phyloP scores from a whole-genome alignment of 164 flowering plant genomes.

The Dillenia turbinata region DNA sequence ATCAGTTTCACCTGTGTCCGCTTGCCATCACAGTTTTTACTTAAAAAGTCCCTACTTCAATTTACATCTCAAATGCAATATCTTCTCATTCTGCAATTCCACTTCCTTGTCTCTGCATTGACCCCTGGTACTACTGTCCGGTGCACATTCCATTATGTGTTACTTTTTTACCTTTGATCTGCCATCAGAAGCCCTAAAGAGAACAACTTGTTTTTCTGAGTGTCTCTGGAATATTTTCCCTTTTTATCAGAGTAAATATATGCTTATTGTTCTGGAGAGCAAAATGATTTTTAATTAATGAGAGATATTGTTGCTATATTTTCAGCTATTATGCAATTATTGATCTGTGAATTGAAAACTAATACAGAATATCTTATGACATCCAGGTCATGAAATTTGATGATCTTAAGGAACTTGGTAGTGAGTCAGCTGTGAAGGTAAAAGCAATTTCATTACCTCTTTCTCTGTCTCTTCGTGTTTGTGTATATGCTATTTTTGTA shows the following conservation, averaged over 20 bases:
- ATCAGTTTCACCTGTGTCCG: no score
- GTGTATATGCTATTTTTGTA: background rate
- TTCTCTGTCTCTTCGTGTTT: background rate
- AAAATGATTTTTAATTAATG: background rate
- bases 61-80: no score
- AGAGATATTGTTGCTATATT: background rate
- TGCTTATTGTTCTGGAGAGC: background rate
- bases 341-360: background rate
- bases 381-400: constrained; percentile 97
- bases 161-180: no score
- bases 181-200: no score
- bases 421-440: constrained; percentile 96
- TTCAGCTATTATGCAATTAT: background rate
- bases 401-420: constrained; percentile 88
- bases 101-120: no score
- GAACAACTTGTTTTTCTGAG: no score
- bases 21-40: no score
- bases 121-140: no score
- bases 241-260: background rate
- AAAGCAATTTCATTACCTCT: background rate
- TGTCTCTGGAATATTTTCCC: no score
- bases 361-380: background rate
- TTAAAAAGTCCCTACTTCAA: no score
- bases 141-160: no score
- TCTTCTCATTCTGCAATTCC: no score